Evolutionary conservation across 805 yeast species (phyloP).

Genomic region (Yarrowia porcina): DNA sequence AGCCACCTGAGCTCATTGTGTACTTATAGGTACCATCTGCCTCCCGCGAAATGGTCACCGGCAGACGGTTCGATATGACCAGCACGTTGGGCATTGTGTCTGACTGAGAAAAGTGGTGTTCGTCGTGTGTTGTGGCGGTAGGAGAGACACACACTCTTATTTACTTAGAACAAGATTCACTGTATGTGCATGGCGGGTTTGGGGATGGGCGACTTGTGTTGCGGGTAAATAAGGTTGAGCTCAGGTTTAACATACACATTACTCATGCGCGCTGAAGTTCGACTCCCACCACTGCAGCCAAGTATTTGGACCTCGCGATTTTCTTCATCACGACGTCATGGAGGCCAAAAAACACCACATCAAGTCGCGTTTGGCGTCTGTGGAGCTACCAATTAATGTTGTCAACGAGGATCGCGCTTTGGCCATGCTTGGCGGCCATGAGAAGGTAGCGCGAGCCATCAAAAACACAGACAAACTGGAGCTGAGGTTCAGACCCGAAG

Average conservation of each 20-base stretch:
- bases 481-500: constrained; percentile 39
- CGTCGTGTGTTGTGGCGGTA: not conserved
- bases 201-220: not conserved
- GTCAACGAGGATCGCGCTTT: constrained; percentile 45
- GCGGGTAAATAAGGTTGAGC: not conserved
- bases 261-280: constrained; percentile 6
- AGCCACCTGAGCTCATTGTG: constrained; percentile 94
- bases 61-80: constrained; percentile 91
- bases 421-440: constrained; percentile 49
- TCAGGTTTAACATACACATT: not conserved
- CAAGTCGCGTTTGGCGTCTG: constrained; percentile 43
- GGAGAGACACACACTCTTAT: not conserved
- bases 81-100: constrained; percentile 60
- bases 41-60: constrained; percentile 79
- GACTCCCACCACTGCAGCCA: constrained; percentile 18
- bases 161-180: not conserved
- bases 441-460: constrained; percentile 40
- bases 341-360: constrained; percentile 22
- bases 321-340: not conserved
- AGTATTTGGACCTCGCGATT: not conserved
- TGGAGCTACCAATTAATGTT: constrained; percentile 77
- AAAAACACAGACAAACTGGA: constrained; percentile 36
- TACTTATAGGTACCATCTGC: constrained; percentile 67
- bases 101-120: not conserved
- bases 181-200: constrained; percentile 4